Evolutionary conservation across 2,329 filamentous ascomycete species (phyloP).

Genomic region (Alternaria gansuensis): DNA sequence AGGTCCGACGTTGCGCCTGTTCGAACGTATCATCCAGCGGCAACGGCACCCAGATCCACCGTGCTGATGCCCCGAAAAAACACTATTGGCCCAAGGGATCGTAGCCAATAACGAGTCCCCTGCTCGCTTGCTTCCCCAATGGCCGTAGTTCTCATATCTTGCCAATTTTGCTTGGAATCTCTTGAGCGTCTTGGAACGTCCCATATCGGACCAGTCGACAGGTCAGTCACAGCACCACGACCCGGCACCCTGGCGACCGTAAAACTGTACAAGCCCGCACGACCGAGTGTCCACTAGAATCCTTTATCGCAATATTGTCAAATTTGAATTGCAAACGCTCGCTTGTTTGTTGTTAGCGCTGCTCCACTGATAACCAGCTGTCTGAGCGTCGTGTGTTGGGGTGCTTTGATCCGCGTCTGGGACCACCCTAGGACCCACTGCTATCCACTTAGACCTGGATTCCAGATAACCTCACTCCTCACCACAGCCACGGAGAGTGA

Average conservation of each 20-base stretch:
- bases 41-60: slow-evolving; percentile 9
- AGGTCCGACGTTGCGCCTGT: slow-evolving; percentile 20
- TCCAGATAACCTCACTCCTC: slow-evolving; percentile 6
- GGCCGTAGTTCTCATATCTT: neutral
- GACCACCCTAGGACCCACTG: slow-evolving; percentile 11
- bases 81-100: slow-evolving; percentile 1
- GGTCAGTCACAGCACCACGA: neutral
- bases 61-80: slow-evolving; percentile 16
- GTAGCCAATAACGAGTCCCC: slow-evolving; percentile 2
- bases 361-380: slow-evolving; percentile 32
- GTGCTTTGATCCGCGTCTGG: slow-evolving; percentile 24
- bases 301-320: slow-evolving; percentile 22
- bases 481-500: slow-evolving; percentile 6
- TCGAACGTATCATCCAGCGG: slow-evolving; percentile 11
- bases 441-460: slow-evolving; percentile 16
- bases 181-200: slow-evolving; percentile 15
- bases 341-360: slow-evolving; percentile 15
- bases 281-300: slow-evolving; percentile 5
- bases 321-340: slow-evolving; percentile 17
- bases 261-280: neutral
- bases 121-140: slow-evolving; percentile 8
- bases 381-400: slow-evolving; percentile 21
- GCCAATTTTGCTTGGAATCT: slow-evolving; percentile 15
- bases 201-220: slow-evolving; percentile 9
- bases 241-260: slow-evolving; percentile 14